Evolutionary conservation across 2,329 filamentous ascomycete species (phyloP).

Genomic region (Hypoxylon sp.): DNA sequence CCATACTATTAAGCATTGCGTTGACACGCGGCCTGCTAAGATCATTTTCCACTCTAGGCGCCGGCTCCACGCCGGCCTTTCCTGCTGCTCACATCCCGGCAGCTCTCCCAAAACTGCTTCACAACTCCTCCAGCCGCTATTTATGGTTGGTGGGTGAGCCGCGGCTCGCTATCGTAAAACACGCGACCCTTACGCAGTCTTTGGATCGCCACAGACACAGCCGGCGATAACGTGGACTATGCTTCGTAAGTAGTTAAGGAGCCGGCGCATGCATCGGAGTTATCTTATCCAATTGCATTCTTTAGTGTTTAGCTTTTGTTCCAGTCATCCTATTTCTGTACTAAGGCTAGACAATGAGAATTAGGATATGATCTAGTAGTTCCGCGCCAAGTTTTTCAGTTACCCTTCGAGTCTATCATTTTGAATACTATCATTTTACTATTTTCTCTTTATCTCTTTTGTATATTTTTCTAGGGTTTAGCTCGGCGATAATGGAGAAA

Average conservation of each 20-base stretch:
- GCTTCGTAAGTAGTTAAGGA: constrained; percentile 14
- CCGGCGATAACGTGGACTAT: constrained; percentile 12
- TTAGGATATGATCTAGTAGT: constrained; percentile 9
- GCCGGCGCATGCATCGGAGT: background rate
- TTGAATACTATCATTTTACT: background rate
- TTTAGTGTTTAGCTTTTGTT: constrained; percentile 1
- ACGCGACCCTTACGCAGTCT: constrained; percentile 12
- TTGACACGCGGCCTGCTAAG: constrained; percentile 28
- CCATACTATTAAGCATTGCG: constrained; percentile 16
- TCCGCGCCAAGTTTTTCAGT: background rate
- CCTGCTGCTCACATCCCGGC: constrained; percentile 7
- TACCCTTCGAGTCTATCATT: constrained; percentile 3
- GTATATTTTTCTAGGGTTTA: background rate
- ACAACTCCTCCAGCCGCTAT: constrained; percentile 2
- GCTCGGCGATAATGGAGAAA: constrained; percentile 18
- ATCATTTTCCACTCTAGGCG: constrained; percentile 24
- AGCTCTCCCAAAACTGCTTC: constrained; percentile 3
- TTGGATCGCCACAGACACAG: constrained; percentile 7
- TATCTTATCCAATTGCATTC: background rate
- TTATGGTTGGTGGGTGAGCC: background rate
- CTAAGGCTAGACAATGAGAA: background rate
- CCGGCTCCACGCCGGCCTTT: constrained; percentile 26
- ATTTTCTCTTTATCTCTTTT: background rate
- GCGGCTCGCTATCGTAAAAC: background rate
- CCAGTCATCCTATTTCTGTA: background rate